These are phyloP conservation scores for Noccaea bulbosa DNA, from an alignment of 345 rosid species.

Conservation along the genomic window DNA sequence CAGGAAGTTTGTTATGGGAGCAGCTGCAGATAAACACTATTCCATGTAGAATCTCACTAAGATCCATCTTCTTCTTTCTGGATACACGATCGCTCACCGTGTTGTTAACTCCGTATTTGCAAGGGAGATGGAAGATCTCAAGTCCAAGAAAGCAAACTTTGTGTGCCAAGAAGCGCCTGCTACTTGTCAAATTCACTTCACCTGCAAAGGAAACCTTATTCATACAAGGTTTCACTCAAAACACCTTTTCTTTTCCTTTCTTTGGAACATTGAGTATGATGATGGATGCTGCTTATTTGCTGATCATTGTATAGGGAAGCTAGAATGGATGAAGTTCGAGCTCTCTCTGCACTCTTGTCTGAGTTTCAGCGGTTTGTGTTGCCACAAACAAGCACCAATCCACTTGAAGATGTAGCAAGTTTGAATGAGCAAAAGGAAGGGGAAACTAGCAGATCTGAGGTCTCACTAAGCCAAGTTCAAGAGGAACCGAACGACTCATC, in stretches of 20 bases:
- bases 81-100: no score
- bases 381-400: conserved; percentile 18
- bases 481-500: conserved; percentile 48
- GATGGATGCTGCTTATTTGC: conserved; percentile 28
- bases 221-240: conserved; percentile 53
- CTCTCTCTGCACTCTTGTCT: conserved; percentile 44
- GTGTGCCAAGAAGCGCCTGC: conserved; percentile 58
- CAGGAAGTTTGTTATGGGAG: conserved; percentile 83
- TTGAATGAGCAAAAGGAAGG: conserved; percentile 36
- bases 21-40: conserved; percentile 70
- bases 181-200: conserved; percentile 71
- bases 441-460: background rate
- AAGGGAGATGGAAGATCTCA: conserved; percentile 64
- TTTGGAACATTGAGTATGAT: background rate
- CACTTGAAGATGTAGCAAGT: conserved; percentile 42
- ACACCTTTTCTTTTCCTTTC: background rate
- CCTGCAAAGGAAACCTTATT: conserved; percentile 67
- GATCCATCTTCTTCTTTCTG: no score
- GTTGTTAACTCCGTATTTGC: conserved; percentile 26
- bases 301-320: conserved; percentile 50
- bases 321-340: conserved; percentile 41
- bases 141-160: conserved; percentile 72
- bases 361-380: conserved; percentile 46
- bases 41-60: conserved; percentile 25
- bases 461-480: conserved; percentile 8